Conservation (phyloP, 805 yeast genomes). For the Kazachstania viticola region DNA sequence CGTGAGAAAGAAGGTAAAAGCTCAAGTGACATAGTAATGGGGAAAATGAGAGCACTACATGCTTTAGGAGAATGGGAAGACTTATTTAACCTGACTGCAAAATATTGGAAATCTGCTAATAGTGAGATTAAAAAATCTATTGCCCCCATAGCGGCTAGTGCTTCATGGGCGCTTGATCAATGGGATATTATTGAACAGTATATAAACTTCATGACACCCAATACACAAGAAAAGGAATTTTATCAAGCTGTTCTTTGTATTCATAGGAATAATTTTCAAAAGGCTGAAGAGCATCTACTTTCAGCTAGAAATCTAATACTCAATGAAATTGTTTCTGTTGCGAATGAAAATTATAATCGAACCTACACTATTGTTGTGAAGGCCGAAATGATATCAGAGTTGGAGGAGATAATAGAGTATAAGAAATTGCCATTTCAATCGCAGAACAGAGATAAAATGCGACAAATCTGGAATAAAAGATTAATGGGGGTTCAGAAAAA, state of each 20-base stretch:
- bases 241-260: conserved; percentile 82
- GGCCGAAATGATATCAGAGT: conserved; percentile 92
- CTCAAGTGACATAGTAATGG: conserved; percentile 84
- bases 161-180: conserved; percentile 95
- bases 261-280: conserved; percentile 76
- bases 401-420: conserved; percentile 88
- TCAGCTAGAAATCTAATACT: conserved; percentile 82
- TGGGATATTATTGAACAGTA: conserved; percentile 95
- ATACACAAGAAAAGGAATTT: conserved; percentile 90
- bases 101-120: conserved; percentile 69
- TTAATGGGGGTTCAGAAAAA: conserved; percentile 88
- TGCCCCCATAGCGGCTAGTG: conserved; percentile 97
- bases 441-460: conserved; percentile 63
- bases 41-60: conserved; percentile 94
- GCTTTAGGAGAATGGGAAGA: conserved; percentile 99
- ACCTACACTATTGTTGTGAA: conserved; percentile 95
- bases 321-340: conserved; percentile 88
- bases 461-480: conserved; percentile 90
- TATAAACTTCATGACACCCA: conserved; percentile 78
- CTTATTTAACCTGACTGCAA: conserved; percentile 70
- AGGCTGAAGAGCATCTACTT: conserved; percentile 66
- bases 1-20: conserved; percentile 47
- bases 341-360: conserved; percentile 90
- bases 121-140: conserved; percentile 68
- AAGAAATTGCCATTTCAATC: conserved; percentile 77